phyloP scores from a whole-genome alignment of 2,329 filamentous ascomycete genomes.

The Colletotrichum nymphaeae region DNA sequence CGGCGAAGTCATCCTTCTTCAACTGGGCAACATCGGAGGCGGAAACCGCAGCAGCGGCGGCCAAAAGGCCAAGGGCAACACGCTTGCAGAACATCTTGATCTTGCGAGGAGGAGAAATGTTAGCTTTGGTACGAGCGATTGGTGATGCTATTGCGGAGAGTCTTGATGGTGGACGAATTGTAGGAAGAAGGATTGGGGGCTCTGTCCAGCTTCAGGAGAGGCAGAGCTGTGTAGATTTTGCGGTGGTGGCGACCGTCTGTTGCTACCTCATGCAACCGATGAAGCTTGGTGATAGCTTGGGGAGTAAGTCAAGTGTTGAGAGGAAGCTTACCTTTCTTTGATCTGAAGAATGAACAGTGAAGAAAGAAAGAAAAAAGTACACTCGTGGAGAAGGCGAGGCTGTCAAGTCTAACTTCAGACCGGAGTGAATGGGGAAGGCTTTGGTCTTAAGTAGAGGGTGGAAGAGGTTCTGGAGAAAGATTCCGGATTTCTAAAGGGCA shows the following conservation, averaged over 20 bases:
- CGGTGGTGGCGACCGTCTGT: neutral
- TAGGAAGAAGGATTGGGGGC: neutral
- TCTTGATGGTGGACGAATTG: neutral
- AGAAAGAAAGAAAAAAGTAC: slow-evolving; percentile 22
- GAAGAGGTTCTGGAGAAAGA: slow-evolving; percentile 23
- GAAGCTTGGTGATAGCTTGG: neutral
- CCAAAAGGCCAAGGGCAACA: slow-evolving; percentile 65
- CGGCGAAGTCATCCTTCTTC: slow-evolving; percentile 86
- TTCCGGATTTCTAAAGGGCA: slow-evolving; percentile 33
- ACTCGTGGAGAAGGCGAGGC: slow-evolving; percentile 24
- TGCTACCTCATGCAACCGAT: neutral
- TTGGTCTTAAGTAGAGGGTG: slow-evolving; percentile 30
- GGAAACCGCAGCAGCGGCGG: slow-evolving; percentile 67
- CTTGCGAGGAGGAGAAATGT: slow-evolving; percentile 9
- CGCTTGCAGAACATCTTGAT: slow-evolving; percentile 61
- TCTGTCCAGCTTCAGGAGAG: neutral
- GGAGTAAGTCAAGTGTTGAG: neutral
- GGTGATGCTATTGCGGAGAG: neutral
- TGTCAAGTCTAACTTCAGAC: neutral
- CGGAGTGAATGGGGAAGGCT: slow-evolving; percentile 10
- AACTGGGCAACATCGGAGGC: slow-evolving; percentile 84
- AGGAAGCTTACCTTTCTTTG: slow-evolving; percentile 32
- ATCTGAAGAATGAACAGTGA: slow-evolving; percentile 32
- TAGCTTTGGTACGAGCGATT: neutral
- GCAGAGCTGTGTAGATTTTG: slow-evolving; percentile 8